Evolutionary conservation across 176 grass and related monocot species (phyloP).

Genomic region (Pontederia paniculata): DNA sequence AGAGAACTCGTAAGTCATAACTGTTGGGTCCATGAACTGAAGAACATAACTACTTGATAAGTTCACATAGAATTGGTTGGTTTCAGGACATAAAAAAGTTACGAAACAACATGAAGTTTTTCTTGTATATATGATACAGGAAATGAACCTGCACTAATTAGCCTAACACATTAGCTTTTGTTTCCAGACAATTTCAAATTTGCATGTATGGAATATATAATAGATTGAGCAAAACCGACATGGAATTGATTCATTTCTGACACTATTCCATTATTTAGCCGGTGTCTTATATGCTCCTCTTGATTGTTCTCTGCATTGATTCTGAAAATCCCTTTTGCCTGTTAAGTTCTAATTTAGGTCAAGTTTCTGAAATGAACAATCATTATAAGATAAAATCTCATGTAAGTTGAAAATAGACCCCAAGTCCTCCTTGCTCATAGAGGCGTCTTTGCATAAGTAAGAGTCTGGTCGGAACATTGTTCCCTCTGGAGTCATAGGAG

Average conservation of each 20-base stretch:
- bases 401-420: constrained; percentile 16
- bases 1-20: too few species aligned
- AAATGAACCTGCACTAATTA: too few species aligned
- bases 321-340: constrained; percentile 78
- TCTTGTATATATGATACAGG: too few species aligned
- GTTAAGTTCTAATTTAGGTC: constrained; percentile 4
- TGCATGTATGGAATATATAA: too few species aligned
- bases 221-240: too few species aligned
- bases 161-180: too few species aligned
- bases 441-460: constrained; percentile 67
- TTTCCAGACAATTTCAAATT: too few species aligned
- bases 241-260: background rate
- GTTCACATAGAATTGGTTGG: too few species aligned
- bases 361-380: background rate
- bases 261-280: constrained; percentile 52
- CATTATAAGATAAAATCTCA: background rate
- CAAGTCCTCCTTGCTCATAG: constrained; percentile 61
- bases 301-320: constrained; percentile 52
- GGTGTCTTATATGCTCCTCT: constrained; percentile 43
- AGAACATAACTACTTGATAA: too few species aligned
- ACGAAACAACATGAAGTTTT: too few species aligned
- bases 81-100: too few species aligned
- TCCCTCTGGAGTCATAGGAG: constrained; percentile 54
- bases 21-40: too few species aligned
- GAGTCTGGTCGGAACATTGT: constrained; percentile 60